These are phyloP conservation scores for Suhomyces sp. DNA, from an alignment of 805 yeast genomes.

Conservation along the genomic window DNA sequence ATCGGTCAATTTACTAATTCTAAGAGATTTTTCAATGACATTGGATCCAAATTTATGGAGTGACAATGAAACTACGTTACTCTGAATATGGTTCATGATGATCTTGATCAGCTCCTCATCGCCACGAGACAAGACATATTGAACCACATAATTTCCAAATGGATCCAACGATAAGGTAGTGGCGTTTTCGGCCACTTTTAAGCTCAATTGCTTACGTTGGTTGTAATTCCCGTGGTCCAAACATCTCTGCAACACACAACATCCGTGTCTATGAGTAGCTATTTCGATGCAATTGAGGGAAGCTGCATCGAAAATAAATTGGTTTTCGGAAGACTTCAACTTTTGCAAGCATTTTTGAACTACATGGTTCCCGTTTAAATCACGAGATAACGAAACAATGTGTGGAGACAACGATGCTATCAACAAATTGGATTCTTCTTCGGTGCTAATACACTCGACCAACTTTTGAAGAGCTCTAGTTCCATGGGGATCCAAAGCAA, in stretches of 20 bases:
- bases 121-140: slow-evolving; percentile 69
- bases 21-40: slow-evolving; percentile 48
- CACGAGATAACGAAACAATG: slow-evolving; percentile 78
- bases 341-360: slow-evolving; percentile 87
- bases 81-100: slow-evolving; percentile 34
- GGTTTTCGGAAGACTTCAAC: slow-evolving; percentile 63
- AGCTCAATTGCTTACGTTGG: slow-evolving; percentile 68
- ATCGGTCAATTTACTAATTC: slow-evolving; percentile 46
- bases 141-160: slow-evolving; percentile 95
- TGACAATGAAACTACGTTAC: slow-evolving; percentile 44
- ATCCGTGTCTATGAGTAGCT: slow-evolving; percentile 88
- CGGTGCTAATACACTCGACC: slow-evolving; percentile 74
- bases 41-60: slow-evolving; percentile 53
- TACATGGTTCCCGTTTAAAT: slow-evolving; percentile 94
- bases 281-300: slow-evolving; percentile 68
- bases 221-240: slow-evolving; percentile 77
- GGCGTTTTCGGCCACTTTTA: slow-evolving; percentile 66
- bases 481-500: slow-evolving; percentile 93
- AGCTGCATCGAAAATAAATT: slow-evolving; percentile 88
- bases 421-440: slow-evolving; percentile 67
- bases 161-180: slow-evolving; percentile 80
- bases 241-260: slow-evolving; percentile 67
- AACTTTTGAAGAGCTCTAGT: slow-evolving; percentile 92
- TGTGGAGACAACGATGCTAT: slow-evolving; percentile 61
- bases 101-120: slow-evolving; percentile 32